Base-by-base conservation (phyloP, 768 basidiomycete species). In the Lactarius vividus region DNA sequence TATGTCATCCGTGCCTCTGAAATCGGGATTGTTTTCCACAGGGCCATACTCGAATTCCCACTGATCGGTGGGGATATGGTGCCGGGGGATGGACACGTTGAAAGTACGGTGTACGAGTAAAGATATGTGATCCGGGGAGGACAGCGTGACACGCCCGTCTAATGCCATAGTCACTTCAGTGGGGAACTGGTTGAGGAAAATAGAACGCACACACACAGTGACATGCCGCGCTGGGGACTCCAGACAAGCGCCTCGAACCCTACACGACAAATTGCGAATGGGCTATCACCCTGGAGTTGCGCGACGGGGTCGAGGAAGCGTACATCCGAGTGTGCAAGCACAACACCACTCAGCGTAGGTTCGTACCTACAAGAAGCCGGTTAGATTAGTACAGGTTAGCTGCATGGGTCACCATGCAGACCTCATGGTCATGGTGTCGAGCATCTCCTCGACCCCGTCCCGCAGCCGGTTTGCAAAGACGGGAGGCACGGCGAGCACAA, bases 371-470 rank as follows among this genome's bases (percentile, higher is more conserved):
- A 16, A 11, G 15, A n/a, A 4, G 54, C 55, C 63, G 46, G 64
- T 56, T 58, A 44, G 26, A 61, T 63, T 52, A 68, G 59, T 39
- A 20, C 33, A n/a, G 29, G 3, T 15, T 6, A 13, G 29, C 7
- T 4, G 10, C 20, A 55, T 31, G 26, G 26, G 13, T 23, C 26
- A 23, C 42, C 49, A 31, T 23, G 77, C 84, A 71, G 73, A 95
- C 96, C 92, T 87, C 96, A 98, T 96, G 16, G 96, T 78, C 90
- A 97, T 90, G 9, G 91, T 92, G 76, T 98, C 94, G 20, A 98
- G 79, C 85, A 95, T 87, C 77, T 98, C 94, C 73, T 89, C 86
- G 20, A 86, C 91, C 8, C 96, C 96, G 46, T 76, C 79, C 11
- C 83, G 79, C n/a, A 88, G 84, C 76, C 90, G 84, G 52, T 79